Evolutionary conservation across 2,329 filamentous ascomycete species (phyloP), one percentile per base, ranked within the genome.

Genomic region (Fusarium illudens): DNA sequence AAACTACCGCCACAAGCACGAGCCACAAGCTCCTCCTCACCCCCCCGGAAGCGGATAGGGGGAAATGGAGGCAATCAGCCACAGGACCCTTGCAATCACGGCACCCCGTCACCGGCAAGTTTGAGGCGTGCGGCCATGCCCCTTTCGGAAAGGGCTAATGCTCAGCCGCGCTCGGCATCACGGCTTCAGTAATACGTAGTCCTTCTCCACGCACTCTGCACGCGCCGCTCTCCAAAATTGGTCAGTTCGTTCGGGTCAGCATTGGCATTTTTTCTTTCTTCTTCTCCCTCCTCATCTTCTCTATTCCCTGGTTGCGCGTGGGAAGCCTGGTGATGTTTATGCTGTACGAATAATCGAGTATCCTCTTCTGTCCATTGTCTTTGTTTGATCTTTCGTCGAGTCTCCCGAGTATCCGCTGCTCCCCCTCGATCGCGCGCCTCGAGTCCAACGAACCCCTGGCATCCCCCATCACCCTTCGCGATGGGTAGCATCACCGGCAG

Each of bases 401-500:
- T n/a, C n/a, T n/a, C 15, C 52, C 29, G 36, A 55, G 36, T 37
- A 44, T 55, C 52, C 29, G 36, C 25, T 51, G 19, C 29, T 44
- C 36, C 64, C 27, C 27, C 12, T 33, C 51, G 29, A 30, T 25
- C 39, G 37, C 29, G 34, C 30, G 32, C 29, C 33, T 55, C 58
- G 19, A 58, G 30, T 34, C 39, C 2, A 56, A 39, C 2, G 6
- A 12, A 19, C 65, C 59, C 63, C 68, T 64, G 36, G 60, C 60
- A 51, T 36, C 8, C 39, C 25, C 30, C 48, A 37, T 52, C 63
- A 56, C 17, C 59, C 32, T 54, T 66, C 44, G 61, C 60, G 42
- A 86, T 86, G 84, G 80, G 80, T 59, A 82, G 82, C 71, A 75
- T 75, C 64, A 74, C 75, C 52, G 68, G 78, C 52, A 70, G 73